These are phyloP conservation scores for Zygnema circumcarinatum DNA, from an alignment of 139 green algal species.

Conservation along the genomic window DNA sequence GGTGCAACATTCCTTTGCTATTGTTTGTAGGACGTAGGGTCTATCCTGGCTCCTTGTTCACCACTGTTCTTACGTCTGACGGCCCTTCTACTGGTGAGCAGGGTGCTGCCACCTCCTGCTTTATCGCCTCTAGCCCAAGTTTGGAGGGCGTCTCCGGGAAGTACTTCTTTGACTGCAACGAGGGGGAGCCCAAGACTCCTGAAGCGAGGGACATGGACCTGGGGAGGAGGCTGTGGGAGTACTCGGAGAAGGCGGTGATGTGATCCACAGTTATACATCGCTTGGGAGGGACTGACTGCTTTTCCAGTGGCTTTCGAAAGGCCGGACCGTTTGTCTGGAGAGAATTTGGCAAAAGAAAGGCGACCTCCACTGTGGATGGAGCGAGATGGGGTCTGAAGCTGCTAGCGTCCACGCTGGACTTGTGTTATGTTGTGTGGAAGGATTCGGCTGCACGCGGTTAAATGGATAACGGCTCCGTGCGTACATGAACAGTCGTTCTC, in stretches of 20 bases:
- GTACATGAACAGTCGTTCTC: too few relatives aligned
- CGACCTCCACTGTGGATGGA: too few relatives aligned
- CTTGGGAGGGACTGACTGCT: too few relatives aligned
- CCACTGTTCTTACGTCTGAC: background rate
- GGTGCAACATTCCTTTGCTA: constrained; percentile 55
- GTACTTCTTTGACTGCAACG: constrained; percentile 76
- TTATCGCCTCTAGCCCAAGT: constrained; percentile 68
- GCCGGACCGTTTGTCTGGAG: too few relatives aligned
- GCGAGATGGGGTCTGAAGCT: too few relatives aligned
- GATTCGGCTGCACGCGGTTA: too few relatives aligned
- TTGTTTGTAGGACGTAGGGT: background rate
- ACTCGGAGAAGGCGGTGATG: constrained; percentile 67
- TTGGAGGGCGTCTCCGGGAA: constrained; percentile 74
- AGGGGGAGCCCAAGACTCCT: constrained; percentile 29
- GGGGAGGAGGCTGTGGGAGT: constrained; percentile 69
- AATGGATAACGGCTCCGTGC: too few relatives aligned
- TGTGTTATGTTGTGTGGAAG: too few relatives aligned
- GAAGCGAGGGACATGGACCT: constrained; percentile 59
- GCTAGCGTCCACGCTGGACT: too few relatives aligned
- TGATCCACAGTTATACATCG: too few relatives aligned
- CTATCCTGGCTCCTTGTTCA: background rate
- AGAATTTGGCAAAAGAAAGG: too few relatives aligned
- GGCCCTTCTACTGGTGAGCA: background rate
- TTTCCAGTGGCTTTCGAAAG: too few relatives aligned
- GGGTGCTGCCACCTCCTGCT: constrained; percentile 80